Evolutionary conservation across 345 rosid genomes (phyloP).

Genomic region (Euclidium syriacum): DNA sequence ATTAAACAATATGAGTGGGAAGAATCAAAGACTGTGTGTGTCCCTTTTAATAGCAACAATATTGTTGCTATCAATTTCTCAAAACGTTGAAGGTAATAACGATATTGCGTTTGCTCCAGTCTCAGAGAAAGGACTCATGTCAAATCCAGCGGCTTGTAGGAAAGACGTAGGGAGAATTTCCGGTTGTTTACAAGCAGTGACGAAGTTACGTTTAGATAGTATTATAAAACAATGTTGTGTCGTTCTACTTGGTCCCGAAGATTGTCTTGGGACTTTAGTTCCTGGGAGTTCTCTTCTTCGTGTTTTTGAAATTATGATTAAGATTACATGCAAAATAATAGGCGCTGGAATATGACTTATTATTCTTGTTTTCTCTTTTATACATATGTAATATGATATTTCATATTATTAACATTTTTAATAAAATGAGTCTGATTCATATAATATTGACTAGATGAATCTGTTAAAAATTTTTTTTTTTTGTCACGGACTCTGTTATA

Average conservation of each 20-base stretch:
- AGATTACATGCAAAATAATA: neutral
- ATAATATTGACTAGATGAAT: too few relatives aligned
- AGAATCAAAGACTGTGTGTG: neutral
- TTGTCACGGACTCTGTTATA: too few relatives aligned
- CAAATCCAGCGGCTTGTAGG: neutral
- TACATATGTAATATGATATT: too few relatives aligned
- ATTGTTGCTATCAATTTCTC: neutral
- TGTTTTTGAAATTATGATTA: neutral
- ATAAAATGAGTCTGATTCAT: too few relatives aligned
- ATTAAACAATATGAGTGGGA: neutral
- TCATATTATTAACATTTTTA: too few relatives aligned
- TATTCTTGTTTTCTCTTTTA: too few relatives aligned
- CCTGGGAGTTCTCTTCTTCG: neutral
- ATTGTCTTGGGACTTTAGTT: slow-evolving; percentile 11
- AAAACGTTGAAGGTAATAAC: neutral
- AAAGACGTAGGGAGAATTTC: neutral
- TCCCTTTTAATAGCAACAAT: neutral
- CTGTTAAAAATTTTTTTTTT: too few relatives aligned
- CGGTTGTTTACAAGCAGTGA: neutral
- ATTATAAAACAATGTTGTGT: neutral
- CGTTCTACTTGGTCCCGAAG: neutral
- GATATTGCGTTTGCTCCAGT: neutral
- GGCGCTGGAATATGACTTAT: too few relatives aligned
- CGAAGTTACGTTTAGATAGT: neutral
- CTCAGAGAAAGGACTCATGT: neutral